These are phyloP conservation scores for Mortierella sp. DNA, from an alignment of 371 early-diverging fungal genomes.

Conservation along the genomic window DNA sequence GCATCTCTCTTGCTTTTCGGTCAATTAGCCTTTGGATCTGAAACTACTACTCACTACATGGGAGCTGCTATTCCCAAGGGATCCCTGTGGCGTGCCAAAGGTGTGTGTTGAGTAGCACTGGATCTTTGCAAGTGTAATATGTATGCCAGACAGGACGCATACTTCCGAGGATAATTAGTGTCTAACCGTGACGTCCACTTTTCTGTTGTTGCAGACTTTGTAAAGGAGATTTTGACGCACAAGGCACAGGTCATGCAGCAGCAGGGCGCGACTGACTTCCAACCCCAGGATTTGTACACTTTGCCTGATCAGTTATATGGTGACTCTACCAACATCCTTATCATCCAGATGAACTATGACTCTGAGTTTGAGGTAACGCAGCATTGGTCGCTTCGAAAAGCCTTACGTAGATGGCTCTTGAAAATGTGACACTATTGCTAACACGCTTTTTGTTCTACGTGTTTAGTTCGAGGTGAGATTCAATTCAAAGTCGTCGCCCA, in stretches of 20 bases:
- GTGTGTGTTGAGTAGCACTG: conserved; percentile 7
- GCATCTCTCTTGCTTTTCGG: not conserved
- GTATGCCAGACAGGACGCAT: not conserved
- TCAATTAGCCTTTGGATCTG: conserved; percentile 25
- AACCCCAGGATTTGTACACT: conserved; percentile 23
- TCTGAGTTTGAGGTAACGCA: conserved; percentile 70
- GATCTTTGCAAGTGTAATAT: too few relatives aligned
- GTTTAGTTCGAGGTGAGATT: conserved; percentile 73
- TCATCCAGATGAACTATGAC: conserved; percentile 70
- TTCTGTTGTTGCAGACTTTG: conserved; percentile 11
- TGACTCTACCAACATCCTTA: conserved; percentile 60
- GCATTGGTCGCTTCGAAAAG: too few relatives aligned
- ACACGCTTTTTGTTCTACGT: not conserved
- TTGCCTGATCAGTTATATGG: conserved; percentile 23
- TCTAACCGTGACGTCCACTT: not conserved
- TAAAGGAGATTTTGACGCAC: conserved; percentile 27
- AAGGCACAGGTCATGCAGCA: conserved; percentile 9
- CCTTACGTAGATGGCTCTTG: too few relatives aligned
- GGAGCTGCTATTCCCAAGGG: conserved; percentile 21
- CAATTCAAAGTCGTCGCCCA: conserved; percentile 61
- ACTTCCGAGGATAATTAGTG: not conserved
- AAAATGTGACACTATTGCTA: not conserved
- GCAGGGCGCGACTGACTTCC: conserved; percentile 12
- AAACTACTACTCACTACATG: conserved; percentile 21
- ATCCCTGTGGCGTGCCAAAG: conserved; percentile 42